Evolutionary conservation across 768 basidiomycete genomes (phyloP).

Genomic region (Calocera viscosa): DNA sequence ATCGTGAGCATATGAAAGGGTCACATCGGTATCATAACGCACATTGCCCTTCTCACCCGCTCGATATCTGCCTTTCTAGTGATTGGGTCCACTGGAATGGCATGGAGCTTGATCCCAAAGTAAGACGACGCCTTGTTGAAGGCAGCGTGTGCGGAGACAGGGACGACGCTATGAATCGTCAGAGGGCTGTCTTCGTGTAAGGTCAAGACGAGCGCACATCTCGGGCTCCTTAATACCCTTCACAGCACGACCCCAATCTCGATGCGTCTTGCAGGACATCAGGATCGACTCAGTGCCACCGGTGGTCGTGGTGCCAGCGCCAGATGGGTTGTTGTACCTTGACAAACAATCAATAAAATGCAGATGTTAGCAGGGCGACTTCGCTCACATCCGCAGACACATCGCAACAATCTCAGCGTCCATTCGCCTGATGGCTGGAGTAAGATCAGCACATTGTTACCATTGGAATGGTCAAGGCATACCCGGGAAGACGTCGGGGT

Average conservation of each 20-base stretch:
- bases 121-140: conserved; percentile 90
- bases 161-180: conserved; percentile 48
- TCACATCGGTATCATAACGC: conserved; percentile 25
- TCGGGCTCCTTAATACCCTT: conserved; percentile 88
- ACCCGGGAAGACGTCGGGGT: conserved; percentile 81
- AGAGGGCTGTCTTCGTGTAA: background rate
- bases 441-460: background rate
- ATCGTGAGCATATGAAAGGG: background rate
- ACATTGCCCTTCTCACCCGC: conserved; percentile 78
- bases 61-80: conserved; percentile 72
- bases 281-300: conserved; percentile 95
- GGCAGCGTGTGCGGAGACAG: conserved; percentile 78
- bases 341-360: conserved; percentile 10
- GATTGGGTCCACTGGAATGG: conserved; percentile 61
- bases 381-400: conserved; percentile 51
- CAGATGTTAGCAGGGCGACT: background rate
- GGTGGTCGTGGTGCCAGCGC: conserved; percentile 85
- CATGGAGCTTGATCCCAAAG: conserved; percentile 78
- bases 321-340: conserved; percentile 65
- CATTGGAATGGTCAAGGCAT: background rate
- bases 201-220: conserved; percentile 44
- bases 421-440: conserved; percentile 74
- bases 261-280: conserved; percentile 88
- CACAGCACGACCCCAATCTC: conserved; percentile 76
- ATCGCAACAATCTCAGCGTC: conserved; percentile 88